Evolutionary conservation across 352 stramenopile genomes (phyloP), one percentile per base, ranked within the genome.

Genomic region (Phytopythium montanum): DNA sequence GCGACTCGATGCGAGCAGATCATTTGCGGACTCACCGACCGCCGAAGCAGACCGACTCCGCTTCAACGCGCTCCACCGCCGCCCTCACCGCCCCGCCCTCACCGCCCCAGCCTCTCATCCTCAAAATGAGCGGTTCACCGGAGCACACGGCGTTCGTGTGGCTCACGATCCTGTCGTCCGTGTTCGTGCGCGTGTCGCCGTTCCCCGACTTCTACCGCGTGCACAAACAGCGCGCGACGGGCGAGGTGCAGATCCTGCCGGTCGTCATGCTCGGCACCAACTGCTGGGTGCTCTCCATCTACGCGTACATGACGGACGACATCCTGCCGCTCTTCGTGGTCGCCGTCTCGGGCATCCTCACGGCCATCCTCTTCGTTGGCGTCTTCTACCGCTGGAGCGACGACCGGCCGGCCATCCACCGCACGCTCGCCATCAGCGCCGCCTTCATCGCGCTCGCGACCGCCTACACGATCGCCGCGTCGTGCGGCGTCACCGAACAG

Each of bases 191-290:
- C 19, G 29, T 87, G 31, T 75, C 78, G 28, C 81, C 81, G 10
- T 75, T 68, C 48, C 72, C 75, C 13, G 66, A 78, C 19, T 79
- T 90, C 53, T 75, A 79, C 55, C 66, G 68, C 25, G 79, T 90
- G 26, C 81, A 82, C 70, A 83, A 79, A 59, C 53, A 72, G 14
- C 69, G 69, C 36, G 59, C 50, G 14, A 85, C 75, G 0, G 81
- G 76, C 21, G 62, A 70, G 38, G 61, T 75, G 34, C 82, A 80
- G 23, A 73, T 86, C 50, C 65, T 85, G 16, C 79, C 81, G 23
- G 74, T 88, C 3, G 78, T 86, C 21, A 79, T 83, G 54, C 69
- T 90, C 28, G 88, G 77, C 61, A 79, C 76, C 60, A 79, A 88
- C 56, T 85, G 80, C 53, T 83, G 76, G 69, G 74, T 84, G 68